Base-by-base conservation (phyloP, 805 yeast species). In the Kockiozyma suomiensis region DNA sequence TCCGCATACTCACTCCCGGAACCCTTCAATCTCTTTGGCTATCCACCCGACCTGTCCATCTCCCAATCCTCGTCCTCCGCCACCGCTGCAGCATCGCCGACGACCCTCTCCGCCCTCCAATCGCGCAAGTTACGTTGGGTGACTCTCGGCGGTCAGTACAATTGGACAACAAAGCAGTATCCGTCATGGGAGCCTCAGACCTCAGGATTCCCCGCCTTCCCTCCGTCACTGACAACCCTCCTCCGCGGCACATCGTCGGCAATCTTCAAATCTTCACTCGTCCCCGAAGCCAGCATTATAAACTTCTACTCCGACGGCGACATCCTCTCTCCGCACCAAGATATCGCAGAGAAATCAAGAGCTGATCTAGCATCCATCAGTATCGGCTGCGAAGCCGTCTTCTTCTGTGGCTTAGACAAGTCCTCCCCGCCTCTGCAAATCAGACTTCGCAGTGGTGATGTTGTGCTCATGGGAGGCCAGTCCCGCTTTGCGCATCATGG, bases 131-230 rank as follows among this genome's bases (percentile, higher is more conserved):
- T 78, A n/a, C 70, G 81, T n/a, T 78, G 81, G 81, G 74, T 77
- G 30, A 78, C 81, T 0, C 72, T 78, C 7, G 81, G 81, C 2
- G 81, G 81, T 10, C 81, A 78, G 61, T 78, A 78, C 63, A 70
- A 78, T 62, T 78, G 81, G 81, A 76, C 81, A 0, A 65, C 69
- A 19, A 78, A 78, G 50, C 71, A 60, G 43, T 77, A 77, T 58
- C 81, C 81, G 1, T 65, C 78, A 1, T 75, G 74, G 58, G 66
- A 60, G 21, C 70, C 67, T 4, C 49, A 43, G 48, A 58, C 30
- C 28, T 62, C 19, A 37, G 65, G 50, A 66, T 75, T 59, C 65
- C 70, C 42, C 4, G 48, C 13, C 19, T 65, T 67, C 50, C 70
- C 70, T 2, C 15, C 23, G 7, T 54, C 61, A 15, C 61, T 67